phyloP scores from a whole-genome alignment of 179 eudicot species.

The Silene noctiflora region DNA sequence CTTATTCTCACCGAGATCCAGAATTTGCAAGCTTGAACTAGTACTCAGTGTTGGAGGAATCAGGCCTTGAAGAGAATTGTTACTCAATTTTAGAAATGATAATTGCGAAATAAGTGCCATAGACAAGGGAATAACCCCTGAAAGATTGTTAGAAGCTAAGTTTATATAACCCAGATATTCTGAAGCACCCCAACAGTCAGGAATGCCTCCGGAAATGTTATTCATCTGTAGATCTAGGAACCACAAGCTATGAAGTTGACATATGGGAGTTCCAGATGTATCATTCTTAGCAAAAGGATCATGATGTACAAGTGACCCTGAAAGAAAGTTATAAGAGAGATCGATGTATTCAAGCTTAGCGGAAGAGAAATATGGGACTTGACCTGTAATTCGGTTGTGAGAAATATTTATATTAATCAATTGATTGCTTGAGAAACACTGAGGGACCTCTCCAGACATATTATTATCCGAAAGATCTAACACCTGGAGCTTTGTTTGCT shows the following conservation, averaged over 20 bases:
- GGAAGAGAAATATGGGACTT: constrained; percentile 12
- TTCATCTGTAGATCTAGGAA: constrained; percentile 28
- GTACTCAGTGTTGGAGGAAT: constrained; percentile 13
- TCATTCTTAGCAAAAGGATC: neutral
- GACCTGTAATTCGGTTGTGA: constrained; percentile 18
- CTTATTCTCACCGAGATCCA: constrained; percentile 38
- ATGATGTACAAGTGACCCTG: constrained; percentile 20
- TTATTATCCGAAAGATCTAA: constrained; percentile 21
- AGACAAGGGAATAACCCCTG: constrained; percentile 24
- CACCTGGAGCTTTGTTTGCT: neutral
- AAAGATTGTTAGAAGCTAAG: constrained; percentile 27
- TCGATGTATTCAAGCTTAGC: no score
- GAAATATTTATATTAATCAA: neutral
- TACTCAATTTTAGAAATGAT: constrained; percentile 15
- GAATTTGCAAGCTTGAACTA: neutral
- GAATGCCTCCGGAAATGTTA: constrained; percentile 29
- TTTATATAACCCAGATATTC: neutral
- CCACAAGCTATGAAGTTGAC: neutral
- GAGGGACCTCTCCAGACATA: neutral
- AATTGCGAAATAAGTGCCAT: constrained; percentile 3
- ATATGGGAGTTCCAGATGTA: neutral
- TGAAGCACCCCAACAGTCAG: constrained; percentile 26
- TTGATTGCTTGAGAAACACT: neutral
- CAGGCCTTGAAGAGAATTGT: constrained; percentile 24
- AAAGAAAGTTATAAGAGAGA: constrained; percentile 23